Percentiles rank a stretch among this genome's conserved stretches.
phyloP scores from a whole-genome alignment of 805 yeast genomes.

The Yarrowia deformans region DNA sequence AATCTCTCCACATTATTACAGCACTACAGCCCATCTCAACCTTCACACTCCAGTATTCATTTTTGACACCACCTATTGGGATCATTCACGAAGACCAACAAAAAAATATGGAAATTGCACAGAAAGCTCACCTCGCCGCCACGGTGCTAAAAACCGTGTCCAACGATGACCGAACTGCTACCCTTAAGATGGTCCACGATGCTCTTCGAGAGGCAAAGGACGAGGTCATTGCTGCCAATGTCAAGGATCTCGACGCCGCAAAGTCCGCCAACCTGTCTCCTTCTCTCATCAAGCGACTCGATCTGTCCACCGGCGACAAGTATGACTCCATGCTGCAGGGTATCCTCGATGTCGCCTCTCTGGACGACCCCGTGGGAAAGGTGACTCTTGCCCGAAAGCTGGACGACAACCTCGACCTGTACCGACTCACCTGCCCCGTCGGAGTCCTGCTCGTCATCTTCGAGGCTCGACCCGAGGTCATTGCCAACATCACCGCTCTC shows the following conservation, averaged over 20 bases:
- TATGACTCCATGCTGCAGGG: conserved; percentile 96
- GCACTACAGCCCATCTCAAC: background rate
- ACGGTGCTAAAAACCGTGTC: conserved; percentile 79
- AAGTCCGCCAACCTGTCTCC: conserved; percentile 64
- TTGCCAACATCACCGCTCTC: conserved; percentile 94
- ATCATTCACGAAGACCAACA: background rate
- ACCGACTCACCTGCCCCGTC: conserved; percentile 88
- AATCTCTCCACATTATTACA: conserved; percentile 17
- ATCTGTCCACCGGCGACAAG: conserved; percentile 80
- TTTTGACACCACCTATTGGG: conserved; percentile 12
- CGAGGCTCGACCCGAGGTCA: conserved; percentile 97
- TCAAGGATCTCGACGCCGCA: conserved; percentile 76
- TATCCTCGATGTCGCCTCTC: conserved; percentile 83
- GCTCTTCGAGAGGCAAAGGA: conserved; percentile 66
- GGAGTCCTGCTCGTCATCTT: conserved; percentile 93
- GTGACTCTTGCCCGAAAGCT: conserved; percentile 80
- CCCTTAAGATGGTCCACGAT: conserved; percentile 75
- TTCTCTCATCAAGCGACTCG: conserved; percentile 83
- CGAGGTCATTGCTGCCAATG: conserved; percentile 74
- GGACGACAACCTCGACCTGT: conserved; percentile 87
- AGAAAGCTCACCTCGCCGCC: conserved; percentile 81
- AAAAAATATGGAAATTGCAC: conserved; percentile 62
- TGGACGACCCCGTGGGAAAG: conserved; percentile 94
- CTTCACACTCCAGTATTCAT: conserved; percentile 8
- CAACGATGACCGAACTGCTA: conserved; percentile 73